Evolutionary conservation across 2,329 filamentous ascomycete species (phyloP), one percentile per base, ranked within the genome.

Genomic region (Trichoderma afroharzianum): DNA sequence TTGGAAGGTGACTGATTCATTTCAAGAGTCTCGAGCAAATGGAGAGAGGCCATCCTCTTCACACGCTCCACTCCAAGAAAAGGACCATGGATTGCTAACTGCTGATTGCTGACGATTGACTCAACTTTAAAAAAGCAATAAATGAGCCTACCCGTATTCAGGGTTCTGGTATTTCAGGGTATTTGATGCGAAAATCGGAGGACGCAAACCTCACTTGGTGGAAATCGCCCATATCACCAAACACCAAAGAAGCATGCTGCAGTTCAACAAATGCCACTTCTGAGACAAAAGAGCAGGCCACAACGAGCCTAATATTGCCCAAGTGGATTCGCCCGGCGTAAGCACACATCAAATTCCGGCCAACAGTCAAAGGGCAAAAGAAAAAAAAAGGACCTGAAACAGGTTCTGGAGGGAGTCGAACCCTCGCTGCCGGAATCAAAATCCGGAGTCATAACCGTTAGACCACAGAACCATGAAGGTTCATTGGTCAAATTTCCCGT

Each of bases 401-500:
- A 72, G 71, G 71, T 70, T 64, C 66, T 64, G 47, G 66, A 26
- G 66, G 72, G 72, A 72, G 63, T 73, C 72, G 72, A 73, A 73
- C 72, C 72, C 71, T 72, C 71, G 71, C 72, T 73, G 72, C 66
- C 71, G 71, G 72, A 73, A 73, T 73, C 72, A 73, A 66, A 73
- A 73, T 73, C 72, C 71, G 71, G 61, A 73, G 72, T 73, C 72
- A 72, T 73, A 67, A 72, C 72, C 72, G 63, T 73, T 73, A 73
- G 72, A 73, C 72, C 72, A 73, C 59, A 62, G 71, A 72, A 72
- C 72, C 72, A 24, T 15, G 21, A 8, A 18, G 59, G 64, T 36
- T 21, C 58, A 59, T 33, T 43, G 36, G 33, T 24, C 36, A 43
- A 21, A 32, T 18, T 33, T 32, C 24, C n/a, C n/a, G 11, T 59